Evolutionary conservation across 2,329 filamentous ascomycete genomes (phyloP).

Genomic region (Zelopaecilomyces penicillatus): DNA sequence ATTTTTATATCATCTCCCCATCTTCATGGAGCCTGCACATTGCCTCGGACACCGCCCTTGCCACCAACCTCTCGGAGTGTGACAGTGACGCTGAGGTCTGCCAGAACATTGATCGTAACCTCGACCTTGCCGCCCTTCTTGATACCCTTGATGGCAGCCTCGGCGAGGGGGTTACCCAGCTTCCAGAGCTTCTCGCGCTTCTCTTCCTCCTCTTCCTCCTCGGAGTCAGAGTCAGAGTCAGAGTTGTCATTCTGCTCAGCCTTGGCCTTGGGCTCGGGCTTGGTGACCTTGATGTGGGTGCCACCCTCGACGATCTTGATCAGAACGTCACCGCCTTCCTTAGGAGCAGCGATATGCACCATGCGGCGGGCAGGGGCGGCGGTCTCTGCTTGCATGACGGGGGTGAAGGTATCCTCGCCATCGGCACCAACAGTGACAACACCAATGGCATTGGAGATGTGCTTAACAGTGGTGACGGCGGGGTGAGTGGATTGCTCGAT

Average conservation of each 20-base stretch:
- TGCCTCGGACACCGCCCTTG: constrained; percentile 73
- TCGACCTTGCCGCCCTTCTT: constrained; percentile 90
- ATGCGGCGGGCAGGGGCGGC: constrained; percentile 82
- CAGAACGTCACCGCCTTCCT: constrained; percentile 78
- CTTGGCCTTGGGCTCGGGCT: constrained; percentile 72
- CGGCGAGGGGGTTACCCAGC: constrained; percentile 71
- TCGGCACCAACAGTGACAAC: constrained; percentile 59
- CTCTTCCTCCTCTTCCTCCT: constrained; percentile 78
- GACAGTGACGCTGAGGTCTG: constrained; percentile 70
- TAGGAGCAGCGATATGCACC: constrained; percentile 66
- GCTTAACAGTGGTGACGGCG: constrained; percentile 86
- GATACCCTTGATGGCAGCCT: constrained; percentile 73
- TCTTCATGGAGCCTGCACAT: constrained; percentile 23
- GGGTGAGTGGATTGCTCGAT: constrained; percentile 95
- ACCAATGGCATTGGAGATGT: constrained; percentile 82
- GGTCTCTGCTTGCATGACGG: constrained; percentile 78
- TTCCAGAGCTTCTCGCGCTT: constrained; percentile 88
- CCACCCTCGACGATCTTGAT: constrained; percentile 82
- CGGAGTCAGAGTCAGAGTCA: constrained; percentile 49
- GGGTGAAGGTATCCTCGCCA: constrained; percentile 63
- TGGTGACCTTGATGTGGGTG: constrained; percentile 87
- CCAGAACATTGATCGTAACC: constrained; percentile 80
- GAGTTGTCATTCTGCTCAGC: constrained; percentile 59
- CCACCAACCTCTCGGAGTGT: constrained; percentile 79
- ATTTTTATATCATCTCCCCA: neutral